Evolutionary conservation across 225 moss, liverwort and hornwort genomes (phyloP).

Genomic region (Marchantia paleacea): DNA sequence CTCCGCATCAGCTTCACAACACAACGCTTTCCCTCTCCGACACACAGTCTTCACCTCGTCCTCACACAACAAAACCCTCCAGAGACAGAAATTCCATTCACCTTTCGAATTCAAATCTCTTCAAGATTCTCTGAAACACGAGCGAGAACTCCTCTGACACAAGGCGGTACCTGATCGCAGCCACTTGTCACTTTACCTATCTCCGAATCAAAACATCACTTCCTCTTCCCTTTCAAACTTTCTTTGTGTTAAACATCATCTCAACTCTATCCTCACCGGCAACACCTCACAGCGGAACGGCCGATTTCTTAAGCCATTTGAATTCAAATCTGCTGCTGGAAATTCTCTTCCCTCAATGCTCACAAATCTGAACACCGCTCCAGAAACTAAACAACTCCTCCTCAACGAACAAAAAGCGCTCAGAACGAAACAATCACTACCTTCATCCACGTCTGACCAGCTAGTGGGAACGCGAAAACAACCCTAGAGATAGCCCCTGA

Average conservation of each 20-base stretch:
- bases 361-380: not conserved
- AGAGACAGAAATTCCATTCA: not conserved
- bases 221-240: not conserved
- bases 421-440: not conserved
- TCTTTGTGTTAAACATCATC: not conserved
- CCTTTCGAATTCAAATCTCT: not conserved
- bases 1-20: not conserved
- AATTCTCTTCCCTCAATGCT: not conserved
- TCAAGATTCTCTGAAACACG: not conserved
- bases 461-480: not conserved
- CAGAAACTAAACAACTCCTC: not conserved
- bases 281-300: not conserved
- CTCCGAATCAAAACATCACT: not conserved
- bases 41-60: not conserved
- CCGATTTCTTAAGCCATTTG: not conserved
- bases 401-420: not conserved
- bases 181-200: not conserved
- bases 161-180: not conserved
- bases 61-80: not conserved
- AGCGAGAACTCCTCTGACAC: not conserved
- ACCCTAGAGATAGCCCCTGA: not conserved
- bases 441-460: not conserved
- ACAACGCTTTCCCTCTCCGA: not conserved
- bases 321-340: not conserved
- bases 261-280: not conserved